Evolutionary conservation across 345 rosid genomes (phyloP).

Genomic region (Ailanthus altissimus): DNA sequence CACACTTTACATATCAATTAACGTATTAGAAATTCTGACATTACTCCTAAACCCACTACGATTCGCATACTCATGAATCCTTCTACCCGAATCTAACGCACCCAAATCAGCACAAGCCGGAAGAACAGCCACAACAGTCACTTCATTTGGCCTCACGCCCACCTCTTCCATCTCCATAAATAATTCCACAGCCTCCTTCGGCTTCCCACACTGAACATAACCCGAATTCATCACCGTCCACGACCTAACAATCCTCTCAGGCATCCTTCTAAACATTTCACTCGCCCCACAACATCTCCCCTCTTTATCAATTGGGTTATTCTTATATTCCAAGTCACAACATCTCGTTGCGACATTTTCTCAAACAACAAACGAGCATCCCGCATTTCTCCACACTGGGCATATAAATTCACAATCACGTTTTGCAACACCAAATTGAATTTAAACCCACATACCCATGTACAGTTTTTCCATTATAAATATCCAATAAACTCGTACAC

Average conservation of each 20-base stretch:
- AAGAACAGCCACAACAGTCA: slow-evolving; percentile 39
- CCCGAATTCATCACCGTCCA: slow-evolving; percentile 41
- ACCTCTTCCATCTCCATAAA: slow-evolving; percentile 37
- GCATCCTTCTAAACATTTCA: slow-evolving; percentile 30
- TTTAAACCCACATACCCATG: slow-evolving; percentile 38
- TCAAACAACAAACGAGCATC: slow-evolving; percentile 41
- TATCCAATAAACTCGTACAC: slow-evolving; percentile 23
- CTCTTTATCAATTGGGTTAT: slow-evolving; percentile 31
- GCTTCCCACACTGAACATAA: slow-evolving; percentile 31
- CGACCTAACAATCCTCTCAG: slow-evolving; percentile 38
- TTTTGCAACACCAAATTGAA: slow-evolving; percentile 37
- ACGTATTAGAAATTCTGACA: slow-evolving; percentile 34
- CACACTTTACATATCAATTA: slow-evolving; percentile 50
- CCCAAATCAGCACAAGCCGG: slow-evolving; percentile 41
- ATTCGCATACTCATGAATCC: slow-evolving; percentile 34
- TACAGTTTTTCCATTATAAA: slow-evolving; percentile 19
- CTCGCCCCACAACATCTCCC: slow-evolving; percentile 30
- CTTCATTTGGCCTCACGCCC: slow-evolving; percentile 34
- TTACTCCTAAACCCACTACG: slow-evolving; percentile 29
- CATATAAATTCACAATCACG: slow-evolving; percentile 35
- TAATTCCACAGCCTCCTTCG: slow-evolving; percentile 34
- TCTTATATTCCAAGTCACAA: slow-evolving; percentile 40
- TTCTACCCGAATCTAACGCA: slow-evolving; percentile 36
- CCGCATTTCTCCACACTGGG: slow-evolving; percentile 29
- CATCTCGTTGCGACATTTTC: slow-evolving; percentile 41